Conservation (phyloP, 768 basidiomycete genomes). For the Guyanaporus albipodus region DNA sequence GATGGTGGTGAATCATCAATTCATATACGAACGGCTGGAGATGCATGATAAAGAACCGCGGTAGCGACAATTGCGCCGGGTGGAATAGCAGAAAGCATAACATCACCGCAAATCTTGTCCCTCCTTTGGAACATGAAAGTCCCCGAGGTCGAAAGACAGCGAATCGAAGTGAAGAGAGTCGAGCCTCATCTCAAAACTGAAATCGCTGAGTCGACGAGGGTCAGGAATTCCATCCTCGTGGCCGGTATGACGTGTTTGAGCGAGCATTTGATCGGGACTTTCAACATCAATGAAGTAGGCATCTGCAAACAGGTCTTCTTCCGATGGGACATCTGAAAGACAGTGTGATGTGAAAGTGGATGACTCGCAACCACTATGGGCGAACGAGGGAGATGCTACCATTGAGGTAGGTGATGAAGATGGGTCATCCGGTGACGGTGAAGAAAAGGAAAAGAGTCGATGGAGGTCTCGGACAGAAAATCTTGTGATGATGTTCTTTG, state of each 20-base stretch:
- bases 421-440: slow-evolving; percentile 16
- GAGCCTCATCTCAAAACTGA: slow-evolving; percentile 60
- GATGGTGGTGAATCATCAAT: slow-evolving; percentile 3
- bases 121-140: slow-evolving; percentile 37
- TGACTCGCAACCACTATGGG: not conserved
- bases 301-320: slow-evolving; percentile 15
- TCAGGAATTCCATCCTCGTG: not conserved
- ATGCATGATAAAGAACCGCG: not conserved
- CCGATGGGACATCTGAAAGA: slow-evolving; percentile 16
- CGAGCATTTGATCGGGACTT: slow-evolving; percentile 15
- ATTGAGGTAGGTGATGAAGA: slow-evolving; percentile 1
- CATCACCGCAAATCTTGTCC: slow-evolving; percentile 13
- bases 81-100: not conserved
- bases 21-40: slow-evolving; percentile 3
- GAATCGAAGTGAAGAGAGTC: slow-evolving; percentile 73
- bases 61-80: not conserved
- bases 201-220: slow-evolving; percentile 31
- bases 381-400: not conserved
- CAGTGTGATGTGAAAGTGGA: slow-evolving; percentile 13
- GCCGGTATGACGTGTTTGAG: not conserved
- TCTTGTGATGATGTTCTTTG: slow-evolving; percentile 22
- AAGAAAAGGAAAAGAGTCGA: slow-evolving; percentile 30
- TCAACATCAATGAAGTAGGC: slow-evolving; percentile 19
- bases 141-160: slow-evolving; percentile 62
- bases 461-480: slow-evolving; percentile 38